These are phyloP conservation scores for Gaertneriomyces sp. DNA, from an alignment of 192 early-diverging fungal genomes.

Conservation along the genomic window DNA sequence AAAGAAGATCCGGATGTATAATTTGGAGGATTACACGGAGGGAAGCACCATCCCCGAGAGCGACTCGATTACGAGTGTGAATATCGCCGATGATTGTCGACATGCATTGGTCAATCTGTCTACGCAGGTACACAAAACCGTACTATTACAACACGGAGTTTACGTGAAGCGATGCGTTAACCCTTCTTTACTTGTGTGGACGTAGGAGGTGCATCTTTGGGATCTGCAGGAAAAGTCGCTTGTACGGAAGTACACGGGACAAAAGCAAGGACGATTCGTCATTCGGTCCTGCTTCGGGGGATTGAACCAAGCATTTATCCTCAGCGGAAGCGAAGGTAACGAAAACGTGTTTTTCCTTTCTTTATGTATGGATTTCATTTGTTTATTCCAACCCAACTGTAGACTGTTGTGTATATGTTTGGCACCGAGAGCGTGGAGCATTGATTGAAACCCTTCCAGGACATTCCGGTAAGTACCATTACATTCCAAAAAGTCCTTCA, in stretches of 20 bases:
- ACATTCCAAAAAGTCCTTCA: not conserved
- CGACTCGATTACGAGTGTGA: constrained; percentile 64
- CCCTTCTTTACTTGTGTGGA: not conserved
- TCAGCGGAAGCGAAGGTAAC: constrained; percentile 88
- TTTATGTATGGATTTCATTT: not conserved
- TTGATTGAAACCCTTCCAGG: constrained; percentile 69
- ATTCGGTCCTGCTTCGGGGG: constrained; percentile 93
- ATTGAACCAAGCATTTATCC: constrained; percentile 71
- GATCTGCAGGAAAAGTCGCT: constrained; percentile 65
- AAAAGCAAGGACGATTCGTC: constrained; percentile 80
- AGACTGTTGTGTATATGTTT: constrained; percentile 74
- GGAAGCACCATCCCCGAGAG: constrained; percentile 43
- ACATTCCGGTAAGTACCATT: constrained; percentile 43
- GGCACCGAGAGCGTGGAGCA: constrained; percentile 68
- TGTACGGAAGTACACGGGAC: constrained; percentile 75
- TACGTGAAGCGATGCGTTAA: not conserved
- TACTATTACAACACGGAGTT: not conserved
- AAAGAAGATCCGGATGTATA: constrained; percentile 62
- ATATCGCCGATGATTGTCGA: constrained; percentile 53
- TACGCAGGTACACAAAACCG: constrained; percentile 12
- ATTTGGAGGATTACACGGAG: constrained; percentile 51
- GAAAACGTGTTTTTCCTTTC: no score
- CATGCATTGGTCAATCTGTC: constrained; percentile 61
- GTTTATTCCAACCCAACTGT: not conserved
- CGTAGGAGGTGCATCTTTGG: constrained; percentile 86